Conservation (phyloP, 192 early-diverging fungal genomes). For the Entomortierella chlamydospora region DNA sequence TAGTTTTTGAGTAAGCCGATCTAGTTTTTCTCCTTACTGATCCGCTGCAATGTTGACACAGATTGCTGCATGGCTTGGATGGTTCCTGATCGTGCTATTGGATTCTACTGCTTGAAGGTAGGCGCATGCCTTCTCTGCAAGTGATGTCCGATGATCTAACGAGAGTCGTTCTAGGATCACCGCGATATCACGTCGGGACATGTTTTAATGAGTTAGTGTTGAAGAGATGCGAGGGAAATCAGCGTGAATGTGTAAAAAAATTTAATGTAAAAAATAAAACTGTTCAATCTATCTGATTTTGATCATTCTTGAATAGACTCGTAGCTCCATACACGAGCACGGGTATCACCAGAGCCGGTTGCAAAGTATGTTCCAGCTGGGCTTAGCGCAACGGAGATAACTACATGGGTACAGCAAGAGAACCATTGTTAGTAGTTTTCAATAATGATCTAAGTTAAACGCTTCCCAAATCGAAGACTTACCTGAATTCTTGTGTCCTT, state of each 20-base stretch:
- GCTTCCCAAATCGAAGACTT: background rate
- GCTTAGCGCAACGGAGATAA: conserved; percentile 91
- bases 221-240: too few species aligned
- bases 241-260: too few species aligned
- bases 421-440: too few species aligned
- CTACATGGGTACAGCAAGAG: too few species aligned
- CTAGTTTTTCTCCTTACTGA: conserved; percentile 10
- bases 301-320: conserved; percentile 47
- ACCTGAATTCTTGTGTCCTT: conserved; percentile 98
- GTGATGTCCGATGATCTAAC: conserved; percentile 46
- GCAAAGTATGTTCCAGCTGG: conserved; percentile 89
- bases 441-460: too few species aligned
- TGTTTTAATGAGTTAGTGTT: too few species aligned
- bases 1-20: too few species aligned
- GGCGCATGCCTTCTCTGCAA: conserved; percentile 41
- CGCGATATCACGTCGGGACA: conserved; percentile 46
- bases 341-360: conserved; percentile 94
- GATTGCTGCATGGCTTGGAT: conserved; percentile 47
- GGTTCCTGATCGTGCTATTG: conserved; percentile 32
- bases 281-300: conserved; percentile 3
- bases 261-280: background rate
- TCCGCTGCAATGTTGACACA: conserved; percentile 47
- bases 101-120: conserved; percentile 40
- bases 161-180: conserved; percentile 32
- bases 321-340: conserved; percentile 93